Base-by-base conservation (phyloP, 495 filamentous ascomycete genomes). In the Hypoxylon fuscum region DNA sequence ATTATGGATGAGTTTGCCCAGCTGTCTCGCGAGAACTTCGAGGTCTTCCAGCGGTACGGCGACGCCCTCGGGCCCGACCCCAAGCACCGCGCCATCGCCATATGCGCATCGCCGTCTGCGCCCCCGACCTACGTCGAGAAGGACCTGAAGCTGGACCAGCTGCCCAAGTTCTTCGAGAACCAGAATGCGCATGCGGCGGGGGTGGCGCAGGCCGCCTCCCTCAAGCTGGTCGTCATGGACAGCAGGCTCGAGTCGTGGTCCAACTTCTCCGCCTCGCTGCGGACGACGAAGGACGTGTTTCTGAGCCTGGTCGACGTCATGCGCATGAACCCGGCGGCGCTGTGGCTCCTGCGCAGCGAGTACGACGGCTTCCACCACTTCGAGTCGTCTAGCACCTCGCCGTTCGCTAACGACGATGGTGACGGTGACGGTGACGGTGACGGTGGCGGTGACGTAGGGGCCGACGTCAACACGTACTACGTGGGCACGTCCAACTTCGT, bases 401-500 rank as follows among this genome's bases (percentile, higher is more conserved):
- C n/a, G n/a, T n/a, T n/a, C n/a, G n/a, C n/a, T n/a, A n/a, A n/a
- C n/a, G n/a, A n/a, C n/a, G n/a, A n/a, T n/a, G n/a, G n/a, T n/a
- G n/a, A n/a, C n/a, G 20, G 17, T 5, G 35, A 38, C 2, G 34
- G 40, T 4, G 23, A 34, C 14, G 21, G 34, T 2, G 40, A 17
- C 20, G 2, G 21, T 11, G 25, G 31, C 9, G 18, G 12, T 2
- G 38, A 29, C 25, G 25, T 27, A 32, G 14, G 5, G n/a, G 11
- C 25, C 5, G 25, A 23, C 35, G 12, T 43, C 17, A 56, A 66
- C 40, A 66, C 67, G 34, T 67, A 67, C 54, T 69, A 69, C 31
- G 40, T 69, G 20, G 67, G 67, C 18, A 69, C 59, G 18, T 66
- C 63, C 6, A 59, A 50, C 46, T 69, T 67, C 42, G 64, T 56